These are phyloP conservation scores for Pascua sp. DNA, from an alignment of 1,284 basidiomycete genomes.

Conservation along the genomic window DNA sequence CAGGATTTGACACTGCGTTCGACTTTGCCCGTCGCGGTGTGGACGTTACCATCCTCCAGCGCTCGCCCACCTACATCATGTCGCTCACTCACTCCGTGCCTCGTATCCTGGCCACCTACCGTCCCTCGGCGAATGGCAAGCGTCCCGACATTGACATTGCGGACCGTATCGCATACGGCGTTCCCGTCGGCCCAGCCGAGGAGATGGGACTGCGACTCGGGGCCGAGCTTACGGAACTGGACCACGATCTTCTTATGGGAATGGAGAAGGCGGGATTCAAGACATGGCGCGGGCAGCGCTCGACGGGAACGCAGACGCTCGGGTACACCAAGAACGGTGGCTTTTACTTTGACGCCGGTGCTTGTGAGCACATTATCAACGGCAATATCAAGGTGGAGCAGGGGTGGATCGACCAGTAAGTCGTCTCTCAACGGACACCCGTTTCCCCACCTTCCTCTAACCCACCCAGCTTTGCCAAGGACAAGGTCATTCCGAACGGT, in stretches of 20 bases:
- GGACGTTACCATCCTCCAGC: constrained; percentile 62
- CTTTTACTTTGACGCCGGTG: constrained; percentile 42
- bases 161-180: constrained; percentile 53
- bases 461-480: constrained; percentile 16
- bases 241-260: constrained; percentile 55
- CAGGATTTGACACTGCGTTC: constrained; percentile 53
- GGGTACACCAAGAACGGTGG: constrained; percentile 31
- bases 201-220: constrained; percentile 26
- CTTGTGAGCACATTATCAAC: constrained; percentile 34
- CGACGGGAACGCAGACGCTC: constrained; percentile 22
- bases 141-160: constrained; percentile 53
- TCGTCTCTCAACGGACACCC: too few relatives aligned
- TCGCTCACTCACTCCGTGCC: constrained; percentile 49
- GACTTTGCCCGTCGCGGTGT: constrained; percentile 54
- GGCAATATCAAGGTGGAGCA: constrained; percentile 59
- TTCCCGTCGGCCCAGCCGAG: constrained; percentile 26
- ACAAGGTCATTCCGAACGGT: constrained; percentile 26
- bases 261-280: constrained; percentile 56
- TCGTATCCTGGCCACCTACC: constrained; percentile 45
- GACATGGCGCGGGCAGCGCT: constrained; percentile 29
- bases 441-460: too few relatives aligned
- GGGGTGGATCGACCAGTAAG: constrained; percentile 22
- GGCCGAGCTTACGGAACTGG: constrained; percentile 22
- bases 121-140: constrained; percentile 47
- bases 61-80: constrained; percentile 63